These are phyloP conservation scores for Arthrinium phaeospermum DNA, from an alignment of 2,329 filamentous ascomycete species.

Conservation along the genomic window DNA sequence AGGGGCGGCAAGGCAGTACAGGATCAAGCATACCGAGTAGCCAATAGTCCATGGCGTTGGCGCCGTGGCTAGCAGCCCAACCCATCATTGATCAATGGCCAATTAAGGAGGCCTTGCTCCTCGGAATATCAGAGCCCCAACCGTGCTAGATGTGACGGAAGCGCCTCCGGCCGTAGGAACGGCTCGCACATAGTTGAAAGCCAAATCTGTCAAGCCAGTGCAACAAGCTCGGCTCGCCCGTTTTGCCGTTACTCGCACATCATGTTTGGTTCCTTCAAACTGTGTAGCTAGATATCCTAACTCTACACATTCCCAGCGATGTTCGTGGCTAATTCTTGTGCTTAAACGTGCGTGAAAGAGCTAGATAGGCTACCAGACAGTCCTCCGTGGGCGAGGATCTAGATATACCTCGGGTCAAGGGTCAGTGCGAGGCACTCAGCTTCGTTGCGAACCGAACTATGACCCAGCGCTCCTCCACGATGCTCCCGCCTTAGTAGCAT, in stretches of 20 bases:
- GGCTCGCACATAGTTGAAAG: neutral
- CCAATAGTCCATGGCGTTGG: neutral
- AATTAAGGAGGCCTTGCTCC: neutral
- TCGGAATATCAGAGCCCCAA: neutral
- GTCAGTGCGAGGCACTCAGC: neutral
- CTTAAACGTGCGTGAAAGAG: neutral
- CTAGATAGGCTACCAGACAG: neutral
- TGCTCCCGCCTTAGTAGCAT: neutral
- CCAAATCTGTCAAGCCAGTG: neutral
- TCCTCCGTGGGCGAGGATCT: neutral
- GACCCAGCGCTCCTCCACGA: neutral
- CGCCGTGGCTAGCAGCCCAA: neutral
- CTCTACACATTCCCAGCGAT: neutral
- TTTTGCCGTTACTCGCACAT: neutral
- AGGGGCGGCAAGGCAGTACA: neutral
- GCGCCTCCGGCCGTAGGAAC: neutral
- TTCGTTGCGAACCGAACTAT: neutral
- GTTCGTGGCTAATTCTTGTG: neutral
- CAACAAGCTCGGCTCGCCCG: neutral
- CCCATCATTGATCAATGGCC: neutral
- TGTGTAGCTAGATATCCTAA: neutral
- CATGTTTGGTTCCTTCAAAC: neutral
- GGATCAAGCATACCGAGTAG: neutral
- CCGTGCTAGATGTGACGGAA: neutral
- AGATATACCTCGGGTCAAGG: neutral